Base-by-base conservation (phyloP, 352 stramenopile genomes). In the Pythium dissimile region DNA sequence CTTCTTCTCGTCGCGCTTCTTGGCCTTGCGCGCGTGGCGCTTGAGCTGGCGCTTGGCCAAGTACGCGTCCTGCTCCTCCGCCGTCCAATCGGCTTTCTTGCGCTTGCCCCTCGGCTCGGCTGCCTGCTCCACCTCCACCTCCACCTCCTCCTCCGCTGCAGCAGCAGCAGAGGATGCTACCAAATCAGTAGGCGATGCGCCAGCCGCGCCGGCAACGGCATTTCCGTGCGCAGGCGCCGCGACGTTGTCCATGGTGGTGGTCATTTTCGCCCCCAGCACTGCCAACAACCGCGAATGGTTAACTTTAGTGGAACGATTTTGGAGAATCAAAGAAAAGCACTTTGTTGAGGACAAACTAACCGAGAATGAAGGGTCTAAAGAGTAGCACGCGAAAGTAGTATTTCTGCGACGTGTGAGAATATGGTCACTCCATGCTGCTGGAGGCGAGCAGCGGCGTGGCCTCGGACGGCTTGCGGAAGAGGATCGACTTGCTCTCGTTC, bases 401-500 rank as follows among this genome's bases (percentile, higher is more conserved):
- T 64, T 63, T 55, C 27, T 51, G 21, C 37, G 49, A 58, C 43
- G 38, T 63, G 31, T 70, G 43, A 42, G 27, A 26, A 45, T 24
- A 42, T 32, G 38, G 66, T 88, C 32, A 71, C 39, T 71, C 52
- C 56, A 71, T 66, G 57, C 56, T 71, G 59, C 80, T 89, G 32
- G 83, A 90, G 16, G 77, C 83, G 16, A 92, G 75, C 39, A 92
- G 62, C 20, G 78, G 75, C 46, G 80, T 92, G 23, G 74, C 72
- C 59, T 87, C 77, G 8, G 75, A 84, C 28, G 83, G 83, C 67
- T 90, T 90, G 68, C 86, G 87, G 68, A 92, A 92, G 20, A 93
- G 66, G 34, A 93, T 50, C 59, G 83, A 91, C 70, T 90, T 93
- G 51, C 65, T 69, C 21, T 91, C 81, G 48, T 80, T 73, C 44